Conservation (phyloP, 2,329 filamentous ascomycete genomes). For the Dothideomycetes sp. region DNA sequence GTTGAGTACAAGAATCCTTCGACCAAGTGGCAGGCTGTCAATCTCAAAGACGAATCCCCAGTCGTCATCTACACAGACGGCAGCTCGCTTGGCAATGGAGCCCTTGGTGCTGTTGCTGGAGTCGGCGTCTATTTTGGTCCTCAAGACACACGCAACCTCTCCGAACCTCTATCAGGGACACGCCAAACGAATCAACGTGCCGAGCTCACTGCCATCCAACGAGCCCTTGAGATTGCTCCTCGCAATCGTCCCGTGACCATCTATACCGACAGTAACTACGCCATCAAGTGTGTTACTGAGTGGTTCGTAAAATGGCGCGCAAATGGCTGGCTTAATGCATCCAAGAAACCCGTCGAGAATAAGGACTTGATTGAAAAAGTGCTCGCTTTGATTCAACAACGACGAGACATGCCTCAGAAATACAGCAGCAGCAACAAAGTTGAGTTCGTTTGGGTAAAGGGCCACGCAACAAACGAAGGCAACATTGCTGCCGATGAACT, state of each 20-base stretch:
- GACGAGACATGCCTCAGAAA: conserved; percentile 43
- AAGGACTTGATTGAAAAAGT: conserved; percentile 72
- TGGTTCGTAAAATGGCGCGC: conserved; percentile 74
- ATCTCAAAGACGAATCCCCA: conserved; percentile 34
- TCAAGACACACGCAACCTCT: conserved; percentile 53
- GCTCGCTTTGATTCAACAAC: conserved; percentile 58
- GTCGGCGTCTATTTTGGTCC: conserved; percentile 58
- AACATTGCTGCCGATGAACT: conserved; percentile 74
- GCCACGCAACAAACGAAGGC: conserved; percentile 62
- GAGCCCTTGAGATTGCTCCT: conserved; percentile 69
- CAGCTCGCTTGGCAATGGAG: conserved; percentile 51
- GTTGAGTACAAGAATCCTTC: conserved; percentile 47
- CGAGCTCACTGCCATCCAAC: conserved; percentile 81
- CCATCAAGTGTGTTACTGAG: conserved; percentile 77
- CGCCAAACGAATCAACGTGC: conserved; percentile 91
- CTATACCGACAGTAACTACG: conserved; percentile 80
- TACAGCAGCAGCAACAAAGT: conserved; percentile 23
- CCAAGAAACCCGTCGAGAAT: conserved; percentile 69
- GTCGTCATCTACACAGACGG: conserved; percentile 57
- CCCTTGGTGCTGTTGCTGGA: conserved; percentile 45
- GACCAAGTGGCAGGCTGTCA: conserved; percentile 38
- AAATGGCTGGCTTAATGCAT: conserved; percentile 68
- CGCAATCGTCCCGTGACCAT: conserved; percentile 62
- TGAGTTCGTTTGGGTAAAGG: conserved; percentile 81
- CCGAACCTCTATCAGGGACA: conserved; percentile 63